Percentiles rank a stretch among this genome's conserved stretches.
These are phyloP conservation scores for Letharia lupina DNA, from an alignment of 495 filamentous ascomycete genomes.

Conservation along the genomic window DNA sequence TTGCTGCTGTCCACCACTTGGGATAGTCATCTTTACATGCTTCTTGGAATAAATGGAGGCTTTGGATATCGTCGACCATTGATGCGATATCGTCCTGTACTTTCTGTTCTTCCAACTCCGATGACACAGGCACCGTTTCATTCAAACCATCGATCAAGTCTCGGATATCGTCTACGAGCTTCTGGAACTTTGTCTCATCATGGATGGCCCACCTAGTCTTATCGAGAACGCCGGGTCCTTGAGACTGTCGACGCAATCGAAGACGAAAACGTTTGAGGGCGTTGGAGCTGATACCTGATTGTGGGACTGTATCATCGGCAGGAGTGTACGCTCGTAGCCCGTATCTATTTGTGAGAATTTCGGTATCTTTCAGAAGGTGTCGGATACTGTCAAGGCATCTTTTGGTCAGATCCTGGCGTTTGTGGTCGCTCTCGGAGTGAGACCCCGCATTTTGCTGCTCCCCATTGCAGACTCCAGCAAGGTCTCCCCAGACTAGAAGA, in stretches of 20 bases:
- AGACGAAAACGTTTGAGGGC: slow-evolving; percentile 13
- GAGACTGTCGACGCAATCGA: not conserved
- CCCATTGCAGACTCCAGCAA: not conserved
- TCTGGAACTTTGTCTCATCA: slow-evolving; percentile 11
- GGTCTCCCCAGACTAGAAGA: no score
- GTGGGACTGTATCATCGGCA: not conserved
- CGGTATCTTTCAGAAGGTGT: slow-evolving; percentile 11
- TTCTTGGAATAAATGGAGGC: slow-evolving; percentile 5
- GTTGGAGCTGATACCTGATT: slow-evolving; percentile 7
- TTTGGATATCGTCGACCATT: slow-evolving; percentile 12
- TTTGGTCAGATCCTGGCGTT: not conserved
- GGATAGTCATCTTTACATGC: slow-evolving; percentile 14
- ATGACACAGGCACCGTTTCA: not conserved
- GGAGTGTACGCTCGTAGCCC: not conserved
- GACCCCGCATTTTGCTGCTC: not conserved
- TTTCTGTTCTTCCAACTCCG: slow-evolving; percentile 9
- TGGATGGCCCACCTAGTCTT: slow-evolving; percentile 16
- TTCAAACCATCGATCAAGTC: slow-evolving; percentile 12
- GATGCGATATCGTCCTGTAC: slow-evolving; percentile 15
- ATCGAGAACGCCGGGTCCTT: not conserved
- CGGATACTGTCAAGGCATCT: slow-evolving; percentile 6
- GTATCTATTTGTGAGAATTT: slow-evolving; percentile 1
- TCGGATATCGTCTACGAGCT: slow-evolving; percentile 4
- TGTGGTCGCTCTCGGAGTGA: not conserved
- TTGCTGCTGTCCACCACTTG: slow-evolving; percentile 5